Evolutionary conservation across 1,284 basidiomycete species (phyloP).

Genomic region (Austroboletus rostrupii): DNA sequence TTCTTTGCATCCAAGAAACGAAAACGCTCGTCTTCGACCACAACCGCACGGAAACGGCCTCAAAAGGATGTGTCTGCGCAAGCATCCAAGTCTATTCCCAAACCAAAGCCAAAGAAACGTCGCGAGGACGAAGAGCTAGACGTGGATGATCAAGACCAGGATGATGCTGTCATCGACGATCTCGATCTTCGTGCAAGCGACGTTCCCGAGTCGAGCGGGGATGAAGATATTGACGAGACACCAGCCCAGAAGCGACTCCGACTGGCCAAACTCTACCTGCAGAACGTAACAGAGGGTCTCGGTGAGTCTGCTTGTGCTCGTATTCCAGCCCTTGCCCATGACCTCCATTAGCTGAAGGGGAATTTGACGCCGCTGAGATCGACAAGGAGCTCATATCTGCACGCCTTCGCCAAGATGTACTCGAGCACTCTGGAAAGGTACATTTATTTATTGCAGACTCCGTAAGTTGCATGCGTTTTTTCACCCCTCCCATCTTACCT

Average conservation of each 20-base stretch:
- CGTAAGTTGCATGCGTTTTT: constrained; percentile 37
- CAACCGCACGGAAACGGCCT: constrained; percentile 23
- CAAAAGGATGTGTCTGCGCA: constrained; percentile 14
- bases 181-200: constrained; percentile 70
- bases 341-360: constrained; percentile 59
- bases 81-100: constrained; percentile 27
- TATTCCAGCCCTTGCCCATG: constrained; percentile 1
- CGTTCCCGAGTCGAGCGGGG: constrained; percentile 58
- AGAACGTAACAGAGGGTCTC: constrained; percentile 75
- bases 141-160: constrained; percentile 61
- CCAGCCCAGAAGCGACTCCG: constrained; percentile 91
- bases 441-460: constrained; percentile 75
- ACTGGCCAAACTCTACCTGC: constrained; percentile 87
- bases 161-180: constrained; percentile 66
- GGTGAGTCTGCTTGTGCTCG: constrained; percentile 45
- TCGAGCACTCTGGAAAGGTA: constrained; percentile 82
- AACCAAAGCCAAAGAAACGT: constrained; percentile 31
- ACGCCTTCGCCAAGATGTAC: constrained; percentile 84
- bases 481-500: constrained; percentile 20
- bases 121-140: constrained; percentile 67
- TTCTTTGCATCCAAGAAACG: constrained; percentile 77
- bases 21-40: constrained; percentile 45
- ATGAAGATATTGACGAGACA: constrained; percentile 86
- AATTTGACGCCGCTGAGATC: constrained; percentile 90
- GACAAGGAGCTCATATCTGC: constrained; percentile 90